Base-by-base conservation (phyloP, 306 rosid genomes). In the Pueraria montana region DNA sequence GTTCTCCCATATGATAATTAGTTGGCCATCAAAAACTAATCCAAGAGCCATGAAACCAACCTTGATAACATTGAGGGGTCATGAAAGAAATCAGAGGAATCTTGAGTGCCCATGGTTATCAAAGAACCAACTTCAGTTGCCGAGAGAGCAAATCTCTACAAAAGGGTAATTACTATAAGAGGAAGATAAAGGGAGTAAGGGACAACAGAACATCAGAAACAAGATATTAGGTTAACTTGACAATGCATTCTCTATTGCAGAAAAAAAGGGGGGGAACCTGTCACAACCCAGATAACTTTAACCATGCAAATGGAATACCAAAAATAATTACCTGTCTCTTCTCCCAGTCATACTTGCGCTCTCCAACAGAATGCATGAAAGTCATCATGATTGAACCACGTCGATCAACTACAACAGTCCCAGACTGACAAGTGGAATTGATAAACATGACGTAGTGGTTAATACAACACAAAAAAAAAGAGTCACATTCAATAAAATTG, bases 61-160 rank as follows among this genome's bases (percentile, higher is more conserved):
- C 98, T 95, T 72, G 95, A 87, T 83, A 80, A 68, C 94, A 95
- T 93, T 43, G 96, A 89, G 70, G 99, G 99, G 66, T 95, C 99
- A 72, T 93, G 99, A 81, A 93, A 93, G 77, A 95, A 89, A 86
- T 95, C 99, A 82, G 96, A 92, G n/a, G 97, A 88, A 78, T 92
- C 99, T 50, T 81, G 84, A 72, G 93, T 84, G 53, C 96, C 97
- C 90, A 93, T 84, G 87, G 90, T 87, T 82, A 95, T 91, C 86
- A 95, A 79, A 89, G 98, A 88, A 34, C 97, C 98, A 86, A 95
- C 88, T 88, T 95, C 99, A 7, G 98, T 93, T 5, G 96, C 78
- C 1, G 93, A 91, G 71, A 95, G 89, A 72, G 97, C 93, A 87
- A 93, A 93, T 45, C 83, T 7, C 99, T 95, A 80, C 77, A 82